Evolutionary conservation across 148 eudicot genomes (phyloP), one percentile per base, ranked within the genome.

Genomic region (Spergularia marina): DNA sequence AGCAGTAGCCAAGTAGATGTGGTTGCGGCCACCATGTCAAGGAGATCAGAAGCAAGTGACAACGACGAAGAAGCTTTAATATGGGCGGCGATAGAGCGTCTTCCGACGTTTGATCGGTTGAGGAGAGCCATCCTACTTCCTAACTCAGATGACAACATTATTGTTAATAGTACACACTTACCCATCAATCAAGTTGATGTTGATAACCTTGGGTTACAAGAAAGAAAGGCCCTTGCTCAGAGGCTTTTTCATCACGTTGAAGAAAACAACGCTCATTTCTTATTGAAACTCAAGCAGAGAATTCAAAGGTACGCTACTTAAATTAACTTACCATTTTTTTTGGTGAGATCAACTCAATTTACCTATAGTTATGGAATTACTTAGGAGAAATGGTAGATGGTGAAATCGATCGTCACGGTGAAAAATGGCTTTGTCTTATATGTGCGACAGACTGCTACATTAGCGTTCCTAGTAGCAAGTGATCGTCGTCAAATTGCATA

Each of bases 61-160:
- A 56, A 68, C 21, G 73, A 70, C 14, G 60, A 70, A 25, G 73
- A 70, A 30, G 73, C 73, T 0, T 23, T 70, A 1, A 70, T 70
- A 23, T 70, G 73, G 73, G 73, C 73, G 3, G 73, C 73, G 3
- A 70, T 70, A 14, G 73, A 70, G 60, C 73, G 73, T 16, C 73
- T 70, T 25, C 73, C 73, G 21, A 70, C 73, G 11, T 70, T 14
- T 30, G 73, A 70, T 34, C 40, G 60, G 7, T 34, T 70, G 7
- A 53, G 61, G 10, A 70, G 47, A 2, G 73, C 25, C 3, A 65
- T 65, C 15, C 18, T 65, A 65, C 51, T 65, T 40, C 23, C 69
- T 13, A 17, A 12, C 5, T 67, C 54, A 4, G 68, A 39, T 67
- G 18, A 66, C 15, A 17, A 17, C 3, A 15, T 2, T 44, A 15